Percentiles rank a stretch among this genome's conserved stretches.
Conservation (phyloP, 2,329 filamentous ascomycete genomes). For the Colletotrichum eleusines region DNA sequence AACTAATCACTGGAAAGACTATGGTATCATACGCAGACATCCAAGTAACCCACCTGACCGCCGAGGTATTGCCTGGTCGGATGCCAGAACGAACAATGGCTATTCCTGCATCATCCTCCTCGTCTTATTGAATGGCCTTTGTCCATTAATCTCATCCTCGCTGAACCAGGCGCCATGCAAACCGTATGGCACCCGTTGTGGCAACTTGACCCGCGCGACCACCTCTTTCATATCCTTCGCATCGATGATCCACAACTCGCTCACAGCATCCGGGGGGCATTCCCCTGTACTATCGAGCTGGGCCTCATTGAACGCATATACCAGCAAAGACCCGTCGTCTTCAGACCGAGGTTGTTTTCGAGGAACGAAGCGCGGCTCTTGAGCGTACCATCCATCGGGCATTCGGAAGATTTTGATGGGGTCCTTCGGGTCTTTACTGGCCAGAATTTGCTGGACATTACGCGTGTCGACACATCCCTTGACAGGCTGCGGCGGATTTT, state of each 20-base stretch:
- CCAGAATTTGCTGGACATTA: slow-evolving; percentile 64
- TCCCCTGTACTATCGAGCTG: slow-evolving; percentile 67
- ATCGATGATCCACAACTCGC: slow-evolving; percentile 77
- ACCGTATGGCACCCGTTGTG: slow-evolving; percentile 77
- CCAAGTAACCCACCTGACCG: background rate
- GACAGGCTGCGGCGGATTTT: slow-evolving; percentile 59
- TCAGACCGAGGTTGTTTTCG: slow-evolving; percentile 58
- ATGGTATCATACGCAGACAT: slow-evolving; percentile 23
- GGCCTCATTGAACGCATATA: slow-evolving; percentile 77
- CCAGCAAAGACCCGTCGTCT: slow-evolving; percentile 76
- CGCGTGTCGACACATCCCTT: slow-evolving; percentile 73
- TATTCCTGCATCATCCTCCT: background rate
- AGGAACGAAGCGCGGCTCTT: slow-evolving; percentile 76
- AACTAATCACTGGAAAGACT: background rate
- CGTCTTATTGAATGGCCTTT: slow-evolving; percentile 51
- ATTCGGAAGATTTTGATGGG: slow-evolving; percentile 72
- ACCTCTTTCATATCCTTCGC: slow-evolving; percentile 72
- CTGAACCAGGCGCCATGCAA: slow-evolving; percentile 74
- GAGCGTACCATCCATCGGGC: slow-evolving; percentile 71
- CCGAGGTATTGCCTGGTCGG: no score
- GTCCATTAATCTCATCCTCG: slow-evolving; percentile 62
- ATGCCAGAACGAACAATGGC: background rate
- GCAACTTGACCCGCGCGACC: slow-evolving; percentile 68
- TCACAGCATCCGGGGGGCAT: slow-evolving; percentile 58
- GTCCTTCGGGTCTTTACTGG: slow-evolving; percentile 59